Base-by-base conservation (phyloP, 345 rosid genomes). In the Citrus hindsii region DNA sequence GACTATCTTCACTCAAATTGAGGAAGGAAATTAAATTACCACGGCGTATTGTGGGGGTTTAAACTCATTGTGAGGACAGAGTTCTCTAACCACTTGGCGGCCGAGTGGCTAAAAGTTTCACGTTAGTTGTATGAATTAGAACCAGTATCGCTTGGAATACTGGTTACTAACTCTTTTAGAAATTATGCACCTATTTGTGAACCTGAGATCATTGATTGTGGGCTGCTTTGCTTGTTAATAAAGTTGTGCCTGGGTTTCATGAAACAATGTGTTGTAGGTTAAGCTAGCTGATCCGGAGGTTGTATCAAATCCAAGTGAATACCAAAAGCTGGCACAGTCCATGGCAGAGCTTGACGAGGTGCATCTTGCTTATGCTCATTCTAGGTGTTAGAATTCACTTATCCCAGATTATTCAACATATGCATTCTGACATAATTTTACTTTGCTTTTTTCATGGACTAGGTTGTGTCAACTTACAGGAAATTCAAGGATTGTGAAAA, bases 211-310 rank as follows among this genome's bases (percentile, higher is more conserved):
- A 33, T 3, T 69, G 59, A 53, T 16, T 53, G 18, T n/a, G 18
- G 51, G 48, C 10, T n/a, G 9, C n/a, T 30, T 63, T 25, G 69
- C 32, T 75, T 9, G 51, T 59, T 1, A 32, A 60, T 38, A 33
- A 56, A 65, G 42, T 33, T 66, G 42, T 66, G 72, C 68, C 80
- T 56, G 61, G 46, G 33, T 73, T 75, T 75, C 79, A 35, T 5
- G 18, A 32, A 67, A 58, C 42, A 56, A 76, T 70, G 30, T 22
- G 22, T 78, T 82, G 69, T 79, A 95, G 97, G 92, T 90, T 32
- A 95, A 88, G 88, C 88, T 95, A 76, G 99, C 94, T 60, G 98
- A 95, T 84, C 98, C 97, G 37, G 98, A 91, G 77, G 91, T 96
- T 62, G 90, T 88, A 58, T 90, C 97, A 9, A 93, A 93, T 85